Evolutionary conservation across 768 basidiomycete species (phyloP).

Genomic region (Macrocybe gigantea): DNA sequence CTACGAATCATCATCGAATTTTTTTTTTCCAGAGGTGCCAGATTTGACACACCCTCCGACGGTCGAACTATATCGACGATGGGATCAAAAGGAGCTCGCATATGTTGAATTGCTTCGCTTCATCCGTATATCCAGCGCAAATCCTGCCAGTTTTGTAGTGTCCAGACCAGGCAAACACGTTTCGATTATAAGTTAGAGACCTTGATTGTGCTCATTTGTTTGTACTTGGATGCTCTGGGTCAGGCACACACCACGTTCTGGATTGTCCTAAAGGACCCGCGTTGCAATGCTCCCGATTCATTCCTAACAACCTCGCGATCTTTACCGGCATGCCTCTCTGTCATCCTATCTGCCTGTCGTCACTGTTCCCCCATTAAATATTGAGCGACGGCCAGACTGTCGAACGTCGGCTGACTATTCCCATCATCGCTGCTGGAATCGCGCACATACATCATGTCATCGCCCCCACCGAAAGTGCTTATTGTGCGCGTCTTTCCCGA

Average conservation of each 20-base stretch:
- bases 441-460: background rate
- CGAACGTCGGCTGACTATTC: no score
- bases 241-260: no score
- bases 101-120: slow-evolving; percentile 70
- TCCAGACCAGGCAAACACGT: slow-evolving; percentile 59
- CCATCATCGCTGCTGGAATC: background rate
- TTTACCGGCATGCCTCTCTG: no score
- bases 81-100: slow-evolving; percentile 74
- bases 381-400: background rate
- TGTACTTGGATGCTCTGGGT: no score
- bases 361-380: background rate
- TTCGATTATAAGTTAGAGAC: slow-evolving; percentile 11
- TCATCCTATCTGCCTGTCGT: no score
- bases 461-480: slow-evolving; percentile 13
- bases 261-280: no score
- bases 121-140: slow-evolving; percentile 63
- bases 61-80: slow-evolving; percentile 64
- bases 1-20: background rate
- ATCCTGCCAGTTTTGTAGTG: slow-evolving; percentile 40
- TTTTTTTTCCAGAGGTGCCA: slow-evolving; percentile 51
- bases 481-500: slow-evolving; percentile 13
- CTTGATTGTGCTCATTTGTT: no score
- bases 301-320: no score
- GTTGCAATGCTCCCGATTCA: no score
- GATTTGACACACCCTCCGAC: slow-evolving; percentile 73